phyloP scores from a whole-genome alignment of 805 yeast species.

The Kodamaea hsintzibuensis region DNA sequence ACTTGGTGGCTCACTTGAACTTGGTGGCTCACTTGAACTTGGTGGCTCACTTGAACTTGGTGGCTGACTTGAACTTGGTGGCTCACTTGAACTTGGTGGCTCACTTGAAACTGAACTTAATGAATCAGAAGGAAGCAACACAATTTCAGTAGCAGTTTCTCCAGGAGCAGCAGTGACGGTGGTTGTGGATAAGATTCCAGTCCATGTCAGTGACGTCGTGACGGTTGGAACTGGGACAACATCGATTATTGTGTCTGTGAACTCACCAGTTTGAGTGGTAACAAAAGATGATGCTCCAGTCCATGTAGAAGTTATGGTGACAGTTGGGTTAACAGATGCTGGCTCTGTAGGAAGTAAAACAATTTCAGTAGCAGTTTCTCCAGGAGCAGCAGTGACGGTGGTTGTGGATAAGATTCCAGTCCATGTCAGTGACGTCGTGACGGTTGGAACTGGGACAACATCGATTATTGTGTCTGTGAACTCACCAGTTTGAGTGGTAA shows the following conservation, averaged over 20 bases:
- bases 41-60: no score
- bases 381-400: slow-evolving; percentile 11
- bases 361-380: slow-evolving; percentile 11
- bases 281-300: slow-evolving; percentile 10
- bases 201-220: slow-evolving; percentile 12
- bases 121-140: neutral
- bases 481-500: slow-evolving; percentile 7
- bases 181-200: slow-evolving; percentile 10
- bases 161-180: slow-evolving; percentile 9
- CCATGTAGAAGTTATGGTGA: slow-evolving; percentile 17
- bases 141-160: slow-evolving; percentile 13
- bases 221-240: slow-evolving; percentile 18
- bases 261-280: neutral
- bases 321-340: slow-evolving; percentile 12
- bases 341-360: slow-evolving; percentile 16
- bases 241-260: slow-evolving; percentile 12
- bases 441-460: slow-evolving; percentile 18
- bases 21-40: no score
- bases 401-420: slow-evolving; percentile 15
- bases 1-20: no score
- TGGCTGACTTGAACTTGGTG: no score
- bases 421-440: slow-evolving; percentile 16
- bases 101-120: no score
- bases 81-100: no score
- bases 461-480: slow-evolving; percentile 10